Conservation (phyloP, 768 basidiomycete genomes). For the Suillus discolor region DNA sequence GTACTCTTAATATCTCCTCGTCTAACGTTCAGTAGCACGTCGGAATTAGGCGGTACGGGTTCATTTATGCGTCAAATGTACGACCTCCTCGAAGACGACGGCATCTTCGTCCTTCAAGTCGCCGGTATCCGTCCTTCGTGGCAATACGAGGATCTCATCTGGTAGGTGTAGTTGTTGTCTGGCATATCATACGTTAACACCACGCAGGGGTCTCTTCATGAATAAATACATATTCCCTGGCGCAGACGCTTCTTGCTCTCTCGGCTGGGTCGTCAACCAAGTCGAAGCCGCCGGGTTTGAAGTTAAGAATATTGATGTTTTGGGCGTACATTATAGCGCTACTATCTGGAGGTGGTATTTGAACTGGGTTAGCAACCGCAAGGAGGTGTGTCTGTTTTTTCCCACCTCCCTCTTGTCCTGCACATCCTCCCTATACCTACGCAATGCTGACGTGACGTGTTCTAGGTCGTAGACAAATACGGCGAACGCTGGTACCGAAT, state of each 20-base stretch:
- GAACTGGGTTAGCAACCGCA: conserved; percentile 95
- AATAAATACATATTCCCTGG: conserved; percentile 99
- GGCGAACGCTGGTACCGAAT: conserved; percentile 73
- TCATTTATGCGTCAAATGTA: conserved; percentile 92
- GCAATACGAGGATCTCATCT: conserved; percentile 98
- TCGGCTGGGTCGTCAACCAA: conserved; percentile 91
- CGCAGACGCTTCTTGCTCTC: conserved; percentile 93
- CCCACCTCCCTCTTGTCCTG: not conserved
- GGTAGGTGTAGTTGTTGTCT: conserved; percentile 46
- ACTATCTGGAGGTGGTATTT: conserved; percentile 93
- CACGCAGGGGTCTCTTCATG: conserved; percentile 89
- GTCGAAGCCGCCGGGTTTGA: conserved; percentile 94
- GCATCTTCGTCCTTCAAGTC: conserved; percentile 95
- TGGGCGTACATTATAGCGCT: conserved; percentile 96
- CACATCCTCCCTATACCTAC: not conserved
- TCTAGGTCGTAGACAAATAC: conserved; percentile 21
- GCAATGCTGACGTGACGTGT: not conserved
- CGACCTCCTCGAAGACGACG: conserved; percentile 91
- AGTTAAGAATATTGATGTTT: conserved; percentile 93
- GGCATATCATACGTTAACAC: not conserved
- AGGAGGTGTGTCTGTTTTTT: conserved; percentile 50
- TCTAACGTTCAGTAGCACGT: conserved; percentile 64
- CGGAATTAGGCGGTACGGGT: conserved; percentile 88
- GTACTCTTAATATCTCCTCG: not conserved
- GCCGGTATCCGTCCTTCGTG: conserved; percentile 93